phyloP scores from a whole-genome alignment of 2,329 filamentous ascomycete genomes.

The Nemania sp. region DNA sequence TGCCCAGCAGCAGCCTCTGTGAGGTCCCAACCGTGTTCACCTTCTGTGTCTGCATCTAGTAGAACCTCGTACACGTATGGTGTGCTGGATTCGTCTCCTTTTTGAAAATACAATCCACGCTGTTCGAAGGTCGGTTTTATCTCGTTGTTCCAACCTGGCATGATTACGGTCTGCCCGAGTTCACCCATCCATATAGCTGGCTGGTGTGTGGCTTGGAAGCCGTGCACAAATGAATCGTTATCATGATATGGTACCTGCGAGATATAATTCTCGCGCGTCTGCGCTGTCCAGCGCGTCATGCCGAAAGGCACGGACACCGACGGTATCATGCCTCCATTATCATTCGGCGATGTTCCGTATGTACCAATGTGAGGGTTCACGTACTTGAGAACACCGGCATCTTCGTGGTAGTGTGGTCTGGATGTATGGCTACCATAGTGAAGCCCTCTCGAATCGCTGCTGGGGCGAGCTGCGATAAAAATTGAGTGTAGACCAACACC shows the following conservation, averaged over 20 bases:
- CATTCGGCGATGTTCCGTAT: constrained; percentile 39
- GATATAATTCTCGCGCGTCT: constrained; percentile 55
- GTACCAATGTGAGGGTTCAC: constrained; percentile 45
- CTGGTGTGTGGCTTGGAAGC: constrained; percentile 56
- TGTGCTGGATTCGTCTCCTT: constrained; percentile 49
- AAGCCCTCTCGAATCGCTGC: neutral
- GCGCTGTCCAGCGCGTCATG: constrained; percentile 57
- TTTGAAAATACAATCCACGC: constrained; percentile 47
- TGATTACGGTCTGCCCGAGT: constrained; percentile 50
- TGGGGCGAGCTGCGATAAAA: constrained; percentile 7
- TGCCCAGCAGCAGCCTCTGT: constrained; percentile 39
- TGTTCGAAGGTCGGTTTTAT: constrained; percentile 45
- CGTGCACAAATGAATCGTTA: constrained; percentile 49
- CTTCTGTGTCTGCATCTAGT: constrained; percentile 45
- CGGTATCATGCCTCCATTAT: constrained; percentile 45
- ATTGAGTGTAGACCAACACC: constrained; percentile 7
- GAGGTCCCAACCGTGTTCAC: constrained; percentile 42
- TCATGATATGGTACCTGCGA: constrained; percentile 54
- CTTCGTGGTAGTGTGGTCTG: constrained; percentile 35
- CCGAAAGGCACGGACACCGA: constrained; percentile 48
- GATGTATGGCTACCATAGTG: neutral
- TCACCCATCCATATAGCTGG: constrained; percentile 60
- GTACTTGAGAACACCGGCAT: constrained; percentile 39
- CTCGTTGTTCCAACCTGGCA: constrained; percentile 44
- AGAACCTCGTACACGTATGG: constrained; percentile 52